Conservation (phyloP, 164 flowering plant species). For the Umbellularia californica region DNA sequence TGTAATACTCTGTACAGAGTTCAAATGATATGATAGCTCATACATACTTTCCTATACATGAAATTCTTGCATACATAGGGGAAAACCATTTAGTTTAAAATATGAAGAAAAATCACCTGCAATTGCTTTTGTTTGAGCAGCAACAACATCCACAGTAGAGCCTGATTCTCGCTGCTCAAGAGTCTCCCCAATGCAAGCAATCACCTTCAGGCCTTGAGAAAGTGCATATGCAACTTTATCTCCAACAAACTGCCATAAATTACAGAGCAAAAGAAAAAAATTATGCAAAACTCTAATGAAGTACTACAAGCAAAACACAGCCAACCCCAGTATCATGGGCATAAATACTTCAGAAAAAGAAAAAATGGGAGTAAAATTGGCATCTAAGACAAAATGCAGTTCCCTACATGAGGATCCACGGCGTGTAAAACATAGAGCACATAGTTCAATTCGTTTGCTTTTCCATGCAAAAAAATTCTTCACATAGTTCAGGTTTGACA, state of each 20-base stretch:
- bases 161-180: constrained; percentile 87
- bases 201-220: constrained; percentile 71
- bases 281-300: too few relatives aligned
- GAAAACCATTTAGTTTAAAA: neutral
- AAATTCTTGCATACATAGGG: too few relatives aligned
- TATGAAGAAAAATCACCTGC: constrained; percentile 41
- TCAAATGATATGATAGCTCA: neutral
- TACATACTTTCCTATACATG: neutral
- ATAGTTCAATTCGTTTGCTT: too few relatives aligned
- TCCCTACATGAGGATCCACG: too few relatives aligned
- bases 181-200: constrained; percentile 86
- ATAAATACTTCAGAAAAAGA: too few relatives aligned
- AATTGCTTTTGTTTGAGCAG: constrained; percentile 79
- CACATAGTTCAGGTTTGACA: neutral
- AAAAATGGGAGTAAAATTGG: too few relatives aligned
- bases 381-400: too few relatives aligned
- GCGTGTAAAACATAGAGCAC: neutral
- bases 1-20: neutral
- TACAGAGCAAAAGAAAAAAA: neutral
- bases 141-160: constrained; percentile 66
- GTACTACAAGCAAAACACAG: too few relatives aligned
- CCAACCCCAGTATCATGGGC: too few relatives aligned
- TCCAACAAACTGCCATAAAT: constrained; percentile 61
- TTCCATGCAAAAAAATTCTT: neutral
- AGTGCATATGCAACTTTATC: constrained; percentile 87